These are phyloP conservation scores for Calonectria honghensis DNA, from an alignment of 2,329 filamentous ascomycete genomes.

Conservation along the genomic window DNA sequence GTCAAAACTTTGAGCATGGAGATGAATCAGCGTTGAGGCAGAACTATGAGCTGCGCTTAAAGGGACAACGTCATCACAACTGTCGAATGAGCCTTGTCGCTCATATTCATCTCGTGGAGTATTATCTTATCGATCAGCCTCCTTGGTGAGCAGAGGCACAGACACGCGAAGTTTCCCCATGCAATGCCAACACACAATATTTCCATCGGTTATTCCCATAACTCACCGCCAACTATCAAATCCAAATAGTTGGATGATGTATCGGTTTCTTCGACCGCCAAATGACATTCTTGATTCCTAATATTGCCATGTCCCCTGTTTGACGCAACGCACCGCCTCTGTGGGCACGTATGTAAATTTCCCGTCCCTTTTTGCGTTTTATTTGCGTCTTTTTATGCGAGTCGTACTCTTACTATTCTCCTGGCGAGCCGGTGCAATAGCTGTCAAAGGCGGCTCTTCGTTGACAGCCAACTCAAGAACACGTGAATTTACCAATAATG, in stretches of 20 bases:
- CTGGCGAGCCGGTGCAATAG: too few relatives aligned
- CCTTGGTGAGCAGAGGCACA: too few relatives aligned
- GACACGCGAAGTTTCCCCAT: neutral
- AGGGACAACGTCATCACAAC: neutral
- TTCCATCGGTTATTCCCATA: neutral
- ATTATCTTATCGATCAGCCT: neutral
- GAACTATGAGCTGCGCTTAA: neutral
- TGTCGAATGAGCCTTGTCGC: neutral
- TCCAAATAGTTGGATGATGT: neutral
- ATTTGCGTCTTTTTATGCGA: too few relatives aligned
- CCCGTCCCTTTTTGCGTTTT: too few relatives aligned
- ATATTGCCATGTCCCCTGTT: too few relatives aligned
- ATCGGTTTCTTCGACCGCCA: neutral
- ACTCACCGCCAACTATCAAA: neutral
- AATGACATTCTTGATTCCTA: neutral
- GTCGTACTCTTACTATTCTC: too few relatives aligned
- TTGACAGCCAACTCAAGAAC: neutral
- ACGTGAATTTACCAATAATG: neutral
- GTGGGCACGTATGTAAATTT: too few relatives aligned
- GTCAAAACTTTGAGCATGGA: neutral
- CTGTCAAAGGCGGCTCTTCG: too few relatives aligned
- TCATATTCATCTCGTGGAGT: neutral
- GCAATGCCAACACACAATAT: neutral
- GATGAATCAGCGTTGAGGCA: neutral
- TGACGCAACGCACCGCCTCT: too few relatives aligned